These are phyloP conservation scores for Protomyces inundatus DNA, from an alignment of 1,139 yeast species.

Conservation along the genomic window DNA sequence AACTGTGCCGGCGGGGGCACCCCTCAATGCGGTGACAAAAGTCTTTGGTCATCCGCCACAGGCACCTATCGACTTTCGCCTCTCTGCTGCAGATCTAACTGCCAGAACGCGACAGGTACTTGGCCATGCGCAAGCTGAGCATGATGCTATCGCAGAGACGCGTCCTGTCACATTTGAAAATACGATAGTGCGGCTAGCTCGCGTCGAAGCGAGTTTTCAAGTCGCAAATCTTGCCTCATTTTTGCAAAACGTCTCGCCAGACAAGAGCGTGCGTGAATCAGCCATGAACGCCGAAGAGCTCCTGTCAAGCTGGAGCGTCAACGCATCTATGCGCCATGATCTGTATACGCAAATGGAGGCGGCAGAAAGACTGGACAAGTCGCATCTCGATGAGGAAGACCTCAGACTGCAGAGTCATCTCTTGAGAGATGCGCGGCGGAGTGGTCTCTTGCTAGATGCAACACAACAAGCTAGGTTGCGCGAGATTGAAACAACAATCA, in stretches of 20 bases:
- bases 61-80: neutral
- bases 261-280: conserved; percentile 62
- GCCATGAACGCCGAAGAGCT: conserved; percentile 57
- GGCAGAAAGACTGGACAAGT: conserved; percentile 43
- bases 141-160: conserved; percentile 52
- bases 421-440: conserved; percentile 54
- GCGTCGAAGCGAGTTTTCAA: neutral
- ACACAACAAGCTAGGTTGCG: conserved; percentile 54
- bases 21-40: neutral
- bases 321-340: conserved; percentile 61
- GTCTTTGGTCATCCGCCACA: neutral
- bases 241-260: conserved; percentile 62
- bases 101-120: neutral
- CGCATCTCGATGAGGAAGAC: conserved; percentile 50
- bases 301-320: conserved; percentile 53
- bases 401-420: conserved; percentile 54
- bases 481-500: conserved; percentile 54
- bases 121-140: conserved; percentile 31
- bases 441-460: conserved; percentile 59
- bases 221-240: conserved; percentile 53
- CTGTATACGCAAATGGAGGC: conserved; percentile 54
- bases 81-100: neutral
- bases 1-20: neutral
- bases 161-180: conserved; percentile 52
- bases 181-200: conserved; percentile 50